A percentile compares a stretch with the other conserved stretches of the same genome.
Conservation (phyloP, 2,329 filamentous ascomycete species). For the Alternaria incomplexa region DNA sequence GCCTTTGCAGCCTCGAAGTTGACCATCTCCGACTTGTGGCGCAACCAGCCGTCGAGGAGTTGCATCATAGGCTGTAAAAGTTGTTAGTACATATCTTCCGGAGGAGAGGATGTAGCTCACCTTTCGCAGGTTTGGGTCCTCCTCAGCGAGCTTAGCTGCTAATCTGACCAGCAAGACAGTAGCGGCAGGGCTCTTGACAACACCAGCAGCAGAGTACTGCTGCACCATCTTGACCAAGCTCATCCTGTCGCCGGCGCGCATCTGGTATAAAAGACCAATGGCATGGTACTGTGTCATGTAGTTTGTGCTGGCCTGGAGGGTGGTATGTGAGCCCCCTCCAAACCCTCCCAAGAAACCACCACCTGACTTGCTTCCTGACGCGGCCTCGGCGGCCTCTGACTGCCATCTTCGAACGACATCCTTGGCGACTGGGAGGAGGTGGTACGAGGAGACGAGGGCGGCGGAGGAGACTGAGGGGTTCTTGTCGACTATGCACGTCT, state of each 20-base stretch:
- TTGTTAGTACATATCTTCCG: conserved; percentile 12
- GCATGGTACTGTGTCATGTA: conserved; percentile 99
- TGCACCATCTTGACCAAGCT: conserved; percentile 99
- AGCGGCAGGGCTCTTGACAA: conserved; percentile 92
- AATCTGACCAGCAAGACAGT: conserved; percentile 91
- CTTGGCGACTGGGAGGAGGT: conserved; percentile 92
- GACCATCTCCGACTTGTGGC: conserved; percentile 92
- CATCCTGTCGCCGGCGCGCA: conserved; percentile 97
- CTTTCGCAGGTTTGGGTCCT: conserved; percentile 84
- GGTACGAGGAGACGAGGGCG: conserved; percentile 94
- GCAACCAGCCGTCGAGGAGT: conserved; percentile 92
- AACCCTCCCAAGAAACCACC: conserved; percentile 92
- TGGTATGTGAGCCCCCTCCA: conserved; percentile 75
- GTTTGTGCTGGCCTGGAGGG: conserved; percentile 76
- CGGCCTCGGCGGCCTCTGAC: conserved; percentile 96
- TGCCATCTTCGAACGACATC: conserved; percentile 98
- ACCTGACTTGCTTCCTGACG: conserved; percentile 85
- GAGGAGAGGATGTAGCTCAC: conserved; percentile 7
- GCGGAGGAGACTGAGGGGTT: conserved; percentile 96
- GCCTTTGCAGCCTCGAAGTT: conserved; percentile 99
- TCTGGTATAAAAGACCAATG: conserved; percentile 95
- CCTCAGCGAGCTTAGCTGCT: conserved; percentile 91
- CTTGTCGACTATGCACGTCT: conserved; percentile 99
- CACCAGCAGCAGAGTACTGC: conserved; percentile 89
- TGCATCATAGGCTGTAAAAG: conserved; percentile 80